Evolutionary conservation across 495 filamentous ascomycete genomes (phyloP).

Genomic region (Aspergillus wentii): DNA sequence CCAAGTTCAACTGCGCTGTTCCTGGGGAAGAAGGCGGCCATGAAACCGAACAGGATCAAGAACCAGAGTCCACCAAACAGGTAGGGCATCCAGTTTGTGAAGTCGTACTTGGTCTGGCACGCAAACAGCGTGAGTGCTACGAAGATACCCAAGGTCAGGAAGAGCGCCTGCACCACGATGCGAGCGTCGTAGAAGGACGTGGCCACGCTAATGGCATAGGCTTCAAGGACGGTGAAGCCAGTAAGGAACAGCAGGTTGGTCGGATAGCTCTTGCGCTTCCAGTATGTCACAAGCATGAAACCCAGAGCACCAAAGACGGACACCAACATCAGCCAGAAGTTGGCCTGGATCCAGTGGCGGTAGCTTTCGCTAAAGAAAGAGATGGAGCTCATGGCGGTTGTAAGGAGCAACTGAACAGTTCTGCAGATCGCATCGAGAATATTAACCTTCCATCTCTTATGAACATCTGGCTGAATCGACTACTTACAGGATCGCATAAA

Average conservation of each 20-base stretch:
- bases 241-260: conserved; percentile 89
- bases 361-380: conserved; percentile 79
- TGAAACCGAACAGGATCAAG: conserved; percentile 86
- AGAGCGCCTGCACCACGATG: conserved; percentile 84
- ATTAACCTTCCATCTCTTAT: neutral
- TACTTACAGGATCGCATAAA: conserved; percentile 74
- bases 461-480: neutral
- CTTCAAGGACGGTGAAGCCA: conserved; percentile 87
- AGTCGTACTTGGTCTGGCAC: conserved; percentile 98
- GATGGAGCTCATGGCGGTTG: conserved; percentile 72
- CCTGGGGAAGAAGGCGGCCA: conserved; percentile 78
- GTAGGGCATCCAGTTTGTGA: conserved; percentile 94
- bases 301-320: conserved; percentile 75
- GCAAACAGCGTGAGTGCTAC: conserved; percentile 89
- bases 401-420: conserved; percentile 83
- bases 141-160: conserved; percentile 91
- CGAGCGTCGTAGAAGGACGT: conserved; percentile 77
- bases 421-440: too few relatives aligned
- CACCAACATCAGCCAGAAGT: conserved; percentile 79
- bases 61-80: conserved; percentile 88
- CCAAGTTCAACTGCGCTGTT: conserved; percentile 73
- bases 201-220: conserved; percentile 88
- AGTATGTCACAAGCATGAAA: conserved; percentile 86
- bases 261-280: conserved; percentile 97
- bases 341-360: conserved; percentile 79